These are phyloP conservation scores for Magnaporthiopsis incrustans DNA, from an alignment of 2,329 filamentous ascomycete species.

Conservation along the genomic window DNA sequence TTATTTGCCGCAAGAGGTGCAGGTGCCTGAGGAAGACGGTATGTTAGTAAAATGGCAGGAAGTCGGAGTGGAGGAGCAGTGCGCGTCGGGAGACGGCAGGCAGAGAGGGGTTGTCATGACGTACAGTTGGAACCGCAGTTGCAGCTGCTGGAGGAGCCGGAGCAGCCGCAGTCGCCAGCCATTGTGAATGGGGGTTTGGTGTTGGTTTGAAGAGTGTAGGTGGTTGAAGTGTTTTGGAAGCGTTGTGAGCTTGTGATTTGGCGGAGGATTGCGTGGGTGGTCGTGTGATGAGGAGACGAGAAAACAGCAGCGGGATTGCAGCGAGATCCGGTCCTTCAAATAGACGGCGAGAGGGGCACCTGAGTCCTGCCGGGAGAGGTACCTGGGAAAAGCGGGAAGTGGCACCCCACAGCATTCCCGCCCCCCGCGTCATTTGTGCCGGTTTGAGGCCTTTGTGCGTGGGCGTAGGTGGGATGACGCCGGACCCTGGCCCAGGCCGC, in stretches of 20 bases:
- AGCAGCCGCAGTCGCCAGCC: slow-evolving; percentile 8
- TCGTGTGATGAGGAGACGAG: no score
- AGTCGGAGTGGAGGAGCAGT: background rate
- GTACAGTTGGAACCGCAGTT: slow-evolving; percentile 6
- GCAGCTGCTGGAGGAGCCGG: slow-evolving; percentile 1
- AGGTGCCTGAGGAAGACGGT: slow-evolving; percentile 1
- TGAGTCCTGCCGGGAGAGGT: background rate
- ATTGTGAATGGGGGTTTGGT: slow-evolving; percentile 4
- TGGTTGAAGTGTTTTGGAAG: background rate
- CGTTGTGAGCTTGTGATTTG: background rate
- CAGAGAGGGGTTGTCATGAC: background rate
- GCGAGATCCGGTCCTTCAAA: background rate
- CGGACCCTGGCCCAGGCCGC: background rate
- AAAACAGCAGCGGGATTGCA: background rate
- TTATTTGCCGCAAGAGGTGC: slow-evolving; percentile 8
- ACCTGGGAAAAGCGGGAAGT: background rate
- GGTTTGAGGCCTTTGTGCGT: slow-evolving; percentile 6
- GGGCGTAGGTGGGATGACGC: slow-evolving; percentile 1
- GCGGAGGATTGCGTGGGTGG: background rate
- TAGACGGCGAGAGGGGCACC: background rate
- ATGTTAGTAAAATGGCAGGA: background rate
- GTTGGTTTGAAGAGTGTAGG: background rate
- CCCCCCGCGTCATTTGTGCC: background rate
- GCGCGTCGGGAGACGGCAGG: no score
- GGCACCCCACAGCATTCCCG: background rate